Base-by-base conservation (phyloP, 805 yeast species). In the Candida ficus region DNA sequence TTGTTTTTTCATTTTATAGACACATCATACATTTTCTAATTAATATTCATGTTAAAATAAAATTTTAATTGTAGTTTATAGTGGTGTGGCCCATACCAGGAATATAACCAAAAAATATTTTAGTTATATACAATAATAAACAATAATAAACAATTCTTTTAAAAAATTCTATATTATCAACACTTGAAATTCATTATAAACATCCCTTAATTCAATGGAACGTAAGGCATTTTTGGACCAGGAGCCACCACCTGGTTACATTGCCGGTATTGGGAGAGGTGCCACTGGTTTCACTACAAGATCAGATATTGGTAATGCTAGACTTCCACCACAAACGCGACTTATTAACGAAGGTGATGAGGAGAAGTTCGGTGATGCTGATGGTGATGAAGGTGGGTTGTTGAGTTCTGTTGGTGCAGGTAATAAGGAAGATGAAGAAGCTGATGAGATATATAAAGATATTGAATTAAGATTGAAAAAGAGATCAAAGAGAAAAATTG, bases 241-340 rank as follows among this genome's bases (percentile, higher is more conserved):
- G 64, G 78, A 79, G 45, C 83, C 98, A 1, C 99, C 99, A 0
- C 75, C 83, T 2, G 95, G 95, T 6, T 91, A 91, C 57, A 75
- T 89, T 30, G 83, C 98, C 4, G 99, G 99, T 20, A 63, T 89
- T 7, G 98, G 97, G 0, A 70, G 99, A 56, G 99, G 99, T 21
- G 98, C 97, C 2, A 76, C 86, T 2, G 98, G 97, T 5, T 90
- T 93, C 61, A 79, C 90, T 0, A 88, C 96, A 0, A 74, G 88
- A 43, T 87, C 93, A 1, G 95, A 83, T 46, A 59, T 83, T 13
- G 87, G 87, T 1, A 64, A 70, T 14, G 70, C 72, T 2, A 43
- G 65, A 42, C 47, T 68, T 45, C 57, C 50, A 43, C 61, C 39
- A 41, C 54, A 53, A 23, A 55, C 50, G 6, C 56, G 54, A 22